Conservation (phyloP, 805 yeast species). For the Candida chilensis region DNA sequence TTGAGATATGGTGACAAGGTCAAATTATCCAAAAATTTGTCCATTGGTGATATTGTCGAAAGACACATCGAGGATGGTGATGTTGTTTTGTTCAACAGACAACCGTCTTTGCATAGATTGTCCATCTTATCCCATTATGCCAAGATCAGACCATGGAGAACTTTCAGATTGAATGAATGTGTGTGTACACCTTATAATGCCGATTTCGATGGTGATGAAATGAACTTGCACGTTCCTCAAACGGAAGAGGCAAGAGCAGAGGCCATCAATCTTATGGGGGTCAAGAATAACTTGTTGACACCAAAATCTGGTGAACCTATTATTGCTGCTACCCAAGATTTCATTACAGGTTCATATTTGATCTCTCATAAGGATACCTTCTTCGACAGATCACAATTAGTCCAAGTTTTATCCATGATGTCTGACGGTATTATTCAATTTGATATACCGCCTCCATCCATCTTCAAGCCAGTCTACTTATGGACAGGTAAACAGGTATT, state of each 20-base stretch:
- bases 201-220: slow-evolving; percentile 98
- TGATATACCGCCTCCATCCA: slow-evolving; percentile 93
- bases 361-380: slow-evolving; percentile 92
- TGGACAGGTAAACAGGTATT: slow-evolving; percentile 99
- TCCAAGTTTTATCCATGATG: slow-evolving; percentile 89
- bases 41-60: slow-evolving; percentile 89
- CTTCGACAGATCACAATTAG: slow-evolving; percentile 77
- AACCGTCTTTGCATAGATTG: slow-evolving; percentile 92
- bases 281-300: slow-evolving; percentile 85
- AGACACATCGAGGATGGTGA: slow-evolving; percentile 97
- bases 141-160: slow-evolving; percentile 95
- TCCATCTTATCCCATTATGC: slow-evolving; percentile 95
- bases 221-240: slow-evolving; percentile 98
- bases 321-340: slow-evolving; percentile 99
- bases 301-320: slow-evolving; percentile 99
- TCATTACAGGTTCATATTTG: slow-evolving; percentile 91
- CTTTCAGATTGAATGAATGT: slow-evolving; percentile 94
- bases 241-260: slow-evolving; percentile 98
- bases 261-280: slow-evolving; percentile 98
- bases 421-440: slow-evolving; percentile 83
- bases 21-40: slow-evolving; percentile 66
- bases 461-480: slow-evolving; percentile 75
- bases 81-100: slow-evolving; percentile 90
- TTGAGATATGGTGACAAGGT: slow-evolving; percentile 80
- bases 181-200: slow-evolving; percentile 99